Percentiles rank a stretch among this genome's conserved stretches.
Conservation (phyloP, 345 rosid genomes). For the Gynandropsis gynandra region DNA sequence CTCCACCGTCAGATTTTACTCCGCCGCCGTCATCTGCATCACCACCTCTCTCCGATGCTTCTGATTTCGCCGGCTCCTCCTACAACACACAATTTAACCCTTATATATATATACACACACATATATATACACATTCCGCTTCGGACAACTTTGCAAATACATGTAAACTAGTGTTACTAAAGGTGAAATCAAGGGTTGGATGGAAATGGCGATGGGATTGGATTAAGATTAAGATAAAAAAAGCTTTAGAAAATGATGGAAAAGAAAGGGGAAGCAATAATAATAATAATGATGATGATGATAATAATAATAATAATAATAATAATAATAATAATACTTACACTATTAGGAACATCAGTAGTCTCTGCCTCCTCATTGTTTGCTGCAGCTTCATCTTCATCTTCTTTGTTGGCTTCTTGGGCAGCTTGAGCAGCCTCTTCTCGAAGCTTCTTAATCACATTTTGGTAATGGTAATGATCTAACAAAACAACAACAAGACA, state of each 20-base stretch:
- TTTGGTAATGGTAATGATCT: conserved; percentile 56
- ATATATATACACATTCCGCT: no score
- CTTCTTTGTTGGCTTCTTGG: conserved; percentile 30
- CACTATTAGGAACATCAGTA: conserved; percentile 25
- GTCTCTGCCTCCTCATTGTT: conserved; percentile 25
- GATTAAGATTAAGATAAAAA: no score
- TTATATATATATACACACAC: no score
- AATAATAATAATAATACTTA: not conserved
- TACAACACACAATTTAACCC: conserved; percentile 19
- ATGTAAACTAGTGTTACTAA: no score
- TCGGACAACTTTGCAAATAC: no score
- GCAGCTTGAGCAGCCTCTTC: conserved; percentile 39
- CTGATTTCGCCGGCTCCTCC: conserved; percentile 33
- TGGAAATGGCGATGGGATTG: no score
- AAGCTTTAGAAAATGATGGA: no score
- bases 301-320: no score
- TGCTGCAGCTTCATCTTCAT: conserved; percentile 23
- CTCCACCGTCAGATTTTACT: conserved; percentile 21
- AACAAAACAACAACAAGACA: not conserved
- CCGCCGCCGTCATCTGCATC: conserved; percentile 29
- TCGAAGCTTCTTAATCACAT: conserved; percentile 50
- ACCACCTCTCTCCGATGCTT: conserved; percentile 20
- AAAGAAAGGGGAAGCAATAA: no score
- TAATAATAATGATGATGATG: no score
- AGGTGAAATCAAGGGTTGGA: no score